Base-by-base conservation (phyloP, 495 filamentous ascomycete species). In the Zalerion maritima region DNA sequence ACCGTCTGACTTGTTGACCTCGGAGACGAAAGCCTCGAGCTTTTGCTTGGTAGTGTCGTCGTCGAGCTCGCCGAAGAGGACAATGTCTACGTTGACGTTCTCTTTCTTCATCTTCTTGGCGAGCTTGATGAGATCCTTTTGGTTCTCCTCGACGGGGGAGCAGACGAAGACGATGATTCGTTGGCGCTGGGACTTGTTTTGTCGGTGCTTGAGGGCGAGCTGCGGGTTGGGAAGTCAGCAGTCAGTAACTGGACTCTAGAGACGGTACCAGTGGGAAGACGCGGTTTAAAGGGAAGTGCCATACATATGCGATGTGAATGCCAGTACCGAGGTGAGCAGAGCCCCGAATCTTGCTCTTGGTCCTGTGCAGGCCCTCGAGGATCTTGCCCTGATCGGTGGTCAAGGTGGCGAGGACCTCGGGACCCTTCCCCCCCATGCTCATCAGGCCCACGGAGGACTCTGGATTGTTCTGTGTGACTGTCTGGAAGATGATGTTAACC, bases 101-200 rank as follows among this genome's bases (percentile, higher is more conserved):
- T 71, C 75, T 67, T 97, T 97, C 75, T 94, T 96, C 86, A 96
- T 94, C 60, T 87, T 86, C 60, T 82, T 91, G 9, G 87, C 85
- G 8, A 96, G 70, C 49, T 83, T 86, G 36, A 92, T 69, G 0
- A 97, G 69, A 9, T 71, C 68, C 57, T 85, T 85, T 55, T 94
- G 78, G 40, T 79, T 75, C 51, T 97, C 89, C 22, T 67, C 71
- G 44, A 97, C 78, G 21, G 84, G 81, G 3, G 81, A 87, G 64
- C 89, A 94, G 27, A 81, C 83, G 57, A 97, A 96, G 12, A 83
- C 83, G 49, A 97, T 76, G 52, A 96, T 92, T 36, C 89, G 81
- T 65, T 92, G 84, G 27, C 78, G 71, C 54, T 94, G 86, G 20
- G 79, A 80, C 46, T 94, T 94, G 56, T 97, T 94, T 56, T 93